These are phyloP conservation scores for Lodderomyces metapsilosis DNA, from an alignment of 1,139 yeast genomes.

Conservation along the genomic window DNA sequence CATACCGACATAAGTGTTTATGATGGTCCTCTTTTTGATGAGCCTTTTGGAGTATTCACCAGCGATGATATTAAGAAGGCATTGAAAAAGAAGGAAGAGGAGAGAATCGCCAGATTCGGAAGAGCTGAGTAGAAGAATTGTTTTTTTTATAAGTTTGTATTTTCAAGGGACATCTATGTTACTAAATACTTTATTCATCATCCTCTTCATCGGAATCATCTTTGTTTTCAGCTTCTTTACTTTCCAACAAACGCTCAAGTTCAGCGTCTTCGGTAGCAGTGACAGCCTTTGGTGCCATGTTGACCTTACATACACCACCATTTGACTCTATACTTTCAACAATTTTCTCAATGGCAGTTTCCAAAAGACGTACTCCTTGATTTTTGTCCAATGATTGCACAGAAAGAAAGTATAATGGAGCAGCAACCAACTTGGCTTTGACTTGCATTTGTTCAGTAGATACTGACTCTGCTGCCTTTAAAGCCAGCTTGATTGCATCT, in stretches of 20 bases:
- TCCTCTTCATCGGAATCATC: conserved; percentile 42
- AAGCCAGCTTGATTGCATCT: conserved; percentile 90
- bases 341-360: conserved; percentile 76
- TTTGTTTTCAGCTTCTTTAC: conserved; percentile 49
- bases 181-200: conserved; percentile 1
- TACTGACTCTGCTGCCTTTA: conserved; percentile 80
- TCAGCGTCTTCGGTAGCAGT: conserved; percentile 98
- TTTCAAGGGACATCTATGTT: not conserved
- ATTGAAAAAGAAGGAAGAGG: not conserved
- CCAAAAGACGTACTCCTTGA: conserved; percentile 78
- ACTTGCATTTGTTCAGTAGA: conserved; percentile 83
- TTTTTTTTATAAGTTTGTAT: not conserved
- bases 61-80: not conserved
- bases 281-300: conserved; percentile 98
- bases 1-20: not conserved
- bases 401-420: conserved; percentile 92
- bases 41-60: not conserved
- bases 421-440: conserved; percentile 94
- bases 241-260: conserved; percentile 82
- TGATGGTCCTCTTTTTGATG: not conserved
- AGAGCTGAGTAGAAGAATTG: not conserved
- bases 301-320: conserved; percentile 88
- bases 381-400: conserved; percentile 91
- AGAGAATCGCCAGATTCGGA: not conserved
- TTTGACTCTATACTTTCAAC: conserved; percentile 63